phyloP scores from a whole-genome alignment of 495 filamentous ascomycete species.

The Filosporella fistucella region DNA sequence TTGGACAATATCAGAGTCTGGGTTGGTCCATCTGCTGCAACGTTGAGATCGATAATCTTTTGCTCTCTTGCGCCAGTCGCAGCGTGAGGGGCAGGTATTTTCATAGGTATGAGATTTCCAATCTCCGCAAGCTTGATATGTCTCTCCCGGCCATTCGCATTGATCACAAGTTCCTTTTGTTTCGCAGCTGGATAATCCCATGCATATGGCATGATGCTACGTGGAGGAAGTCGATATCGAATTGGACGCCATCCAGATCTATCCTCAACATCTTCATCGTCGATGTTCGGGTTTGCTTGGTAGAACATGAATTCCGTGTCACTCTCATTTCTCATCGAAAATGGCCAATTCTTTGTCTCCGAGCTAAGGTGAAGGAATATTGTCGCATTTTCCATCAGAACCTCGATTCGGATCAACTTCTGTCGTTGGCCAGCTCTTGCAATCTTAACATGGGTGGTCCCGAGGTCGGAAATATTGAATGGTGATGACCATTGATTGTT shows the following conservation, averaged over 20 bases:
- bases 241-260: constrained; percentile 83
- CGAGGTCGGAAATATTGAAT: constrained; percentile 93
- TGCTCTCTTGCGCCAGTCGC: constrained; percentile 34
- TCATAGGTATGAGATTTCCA: constrained; percentile 89
- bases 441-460: constrained; percentile 87
- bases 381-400: constrained; percentile 86
- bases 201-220: constrained; percentile 98
- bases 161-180: constrained; percentile 84
- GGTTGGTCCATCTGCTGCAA: constrained; percentile 88
- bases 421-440: constrained; percentile 87
- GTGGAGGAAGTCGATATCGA: constrained; percentile 84
- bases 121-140: constrained; percentile 95
- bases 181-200: constrained; percentile 99
- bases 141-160: constrained; percentile 71
- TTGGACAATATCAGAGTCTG: constrained; percentile 94
- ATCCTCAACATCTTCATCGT: constrained; percentile 83
- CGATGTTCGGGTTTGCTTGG: constrained; percentile 66
- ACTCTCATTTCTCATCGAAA: constrained; percentile 96
- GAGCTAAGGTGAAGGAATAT: constrained; percentile 88
- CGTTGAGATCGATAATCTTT: constrained; percentile 93
- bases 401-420: constrained; percentile 78
- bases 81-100: constrained; percentile 49
- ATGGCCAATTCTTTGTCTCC: constrained; percentile 94
- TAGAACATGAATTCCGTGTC: constrained; percentile 94
- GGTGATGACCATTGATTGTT: constrained; percentile 98